Percentiles rank a stretch among this genome's conserved stretches.
These are phyloP conservation scores for Exophiala sideris DNA, from an alignment of 2,329 filamentous ascomycete genomes.

Conservation along the genomic window DNA sequence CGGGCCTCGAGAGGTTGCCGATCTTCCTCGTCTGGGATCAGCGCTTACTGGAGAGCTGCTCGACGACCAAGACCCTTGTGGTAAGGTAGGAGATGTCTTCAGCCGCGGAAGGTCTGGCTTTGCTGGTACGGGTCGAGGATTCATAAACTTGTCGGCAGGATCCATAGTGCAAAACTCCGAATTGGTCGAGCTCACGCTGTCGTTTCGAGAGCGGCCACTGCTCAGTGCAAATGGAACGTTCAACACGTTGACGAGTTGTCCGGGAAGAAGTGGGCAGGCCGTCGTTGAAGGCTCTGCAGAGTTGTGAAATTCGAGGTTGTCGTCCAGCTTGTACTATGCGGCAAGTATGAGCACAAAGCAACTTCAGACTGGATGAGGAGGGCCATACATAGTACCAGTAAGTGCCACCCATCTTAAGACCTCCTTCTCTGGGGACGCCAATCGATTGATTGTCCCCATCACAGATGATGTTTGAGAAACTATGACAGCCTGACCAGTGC, in stretches of 20 bases:
- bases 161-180: conserved; percentile 71
- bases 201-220: conserved; percentile 56
- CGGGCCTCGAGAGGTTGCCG: conserved; percentile 24
- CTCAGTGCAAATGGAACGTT: conserved; percentile 69
- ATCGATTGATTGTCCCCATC: conserved; percentile 62
- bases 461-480: conserved; percentile 79
- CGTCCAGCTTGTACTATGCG: conserved; percentile 75
- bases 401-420: conserved; percentile 84
- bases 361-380: neutral
- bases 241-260: conserved; percentile 81
- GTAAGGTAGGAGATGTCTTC: conserved; percentile 40
- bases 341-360: conserved; percentile 28
- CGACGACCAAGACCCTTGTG: conserved; percentile 19
- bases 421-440: conserved; percentile 63
- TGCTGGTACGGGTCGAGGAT: conserved; percentile 59
- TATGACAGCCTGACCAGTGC: conserved; percentile 84
- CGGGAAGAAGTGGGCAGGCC: conserved; percentile 79
- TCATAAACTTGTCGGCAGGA: conserved; percentile 70
- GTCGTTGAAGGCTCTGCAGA: conserved; percentile 69
- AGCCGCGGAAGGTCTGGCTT: conserved; percentile 44
- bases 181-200: conserved; percentile 59
- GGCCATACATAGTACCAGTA: conserved; percentile 91
- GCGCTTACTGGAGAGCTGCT: conserved; percentile 27
- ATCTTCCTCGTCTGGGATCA: conserved; percentile 18
- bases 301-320: conserved; percentile 73